These are phyloP conservation scores for Schizosaccharomyces japonicus DNA, from an alignment of 805 yeast genomes.

Conservation along the genomic window DNA sequence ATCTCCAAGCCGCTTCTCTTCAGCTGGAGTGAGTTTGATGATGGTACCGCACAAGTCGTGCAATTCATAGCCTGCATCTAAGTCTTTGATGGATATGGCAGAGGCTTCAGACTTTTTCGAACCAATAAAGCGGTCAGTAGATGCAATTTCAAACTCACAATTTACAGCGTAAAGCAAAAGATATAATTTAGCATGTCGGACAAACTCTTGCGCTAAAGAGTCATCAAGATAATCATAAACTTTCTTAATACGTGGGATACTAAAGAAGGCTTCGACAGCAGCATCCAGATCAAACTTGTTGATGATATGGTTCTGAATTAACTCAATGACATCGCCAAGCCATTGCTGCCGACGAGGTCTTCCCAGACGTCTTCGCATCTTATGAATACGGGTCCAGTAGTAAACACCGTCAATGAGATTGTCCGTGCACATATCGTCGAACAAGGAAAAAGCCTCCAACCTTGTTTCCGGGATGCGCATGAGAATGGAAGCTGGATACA, in stretches of 20 bases:
- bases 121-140: constrained; percentile 21
- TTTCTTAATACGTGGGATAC: neutral
- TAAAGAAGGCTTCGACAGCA: neutral
- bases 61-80: constrained; percentile 16
- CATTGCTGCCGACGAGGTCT: constrained; percentile 8
- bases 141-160: constrained; percentile 21
- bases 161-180: constrained; percentile 17
- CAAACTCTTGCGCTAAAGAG: constrained; percentile 12
- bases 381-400: constrained; percentile 16
- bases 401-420: constrained; percentile 9
- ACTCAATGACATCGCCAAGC: neutral
- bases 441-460: constrained; percentile 6
- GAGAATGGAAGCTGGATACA: neutral
- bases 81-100: constrained; percentile 18
- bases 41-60: constrained; percentile 19
- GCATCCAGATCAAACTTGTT: neutral
- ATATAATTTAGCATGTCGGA: constrained; percentile 18
- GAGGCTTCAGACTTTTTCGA: constrained; percentile 18
- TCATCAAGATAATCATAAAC: neutral
- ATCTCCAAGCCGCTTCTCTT: constrained; percentile 12
- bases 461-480: constrained; percentile 4
- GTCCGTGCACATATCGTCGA: constrained; percentile 8
- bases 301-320: neutral
- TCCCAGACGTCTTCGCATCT: constrained; percentile 13
- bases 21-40: constrained; percentile 17